Percentiles rank a stretch among this genome's conserved stretches.
Conservation (phyloP, 2,329 filamentous ascomycete species). For the Hypoxylon sp. region DNA sequence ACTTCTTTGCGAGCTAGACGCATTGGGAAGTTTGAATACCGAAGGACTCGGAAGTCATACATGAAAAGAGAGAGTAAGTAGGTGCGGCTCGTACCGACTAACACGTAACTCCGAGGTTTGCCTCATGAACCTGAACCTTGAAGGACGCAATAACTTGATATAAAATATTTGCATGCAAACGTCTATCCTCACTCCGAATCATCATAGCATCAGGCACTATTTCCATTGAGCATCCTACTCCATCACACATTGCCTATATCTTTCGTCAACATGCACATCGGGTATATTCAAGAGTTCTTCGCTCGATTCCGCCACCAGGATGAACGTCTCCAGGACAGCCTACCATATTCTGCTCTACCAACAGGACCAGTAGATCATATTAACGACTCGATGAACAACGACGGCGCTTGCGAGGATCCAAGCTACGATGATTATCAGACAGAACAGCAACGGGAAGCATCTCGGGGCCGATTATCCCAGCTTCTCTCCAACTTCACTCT, state of each 20-base stretch:
- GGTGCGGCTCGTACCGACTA: conserved; percentile 12
- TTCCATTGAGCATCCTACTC: not conserved
- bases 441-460: conserved; percentile 1
- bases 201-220: conserved; percentile 14
- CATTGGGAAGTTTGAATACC: conserved; percentile 19
- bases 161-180: conserved; percentile 7
- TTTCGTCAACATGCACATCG: conserved; percentile 27
- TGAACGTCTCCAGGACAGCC: conserved; percentile 24
- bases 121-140: not conserved
- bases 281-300: conserved; percentile 29
- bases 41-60: not conserved
- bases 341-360: conserved; percentile 42
- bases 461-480: conserved; percentile 42
- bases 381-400: conserved; percentile 2
- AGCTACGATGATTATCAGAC: conserved; percentile 5
- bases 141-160: conserved; percentile 15
- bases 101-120: conserved; percentile 1
- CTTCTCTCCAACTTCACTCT: conserved; percentile 77
- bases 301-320: conserved; percentile 4
- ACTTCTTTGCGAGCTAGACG: conserved; percentile 12
- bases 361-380: conserved; percentile 22
- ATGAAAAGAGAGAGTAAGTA: conserved; percentile 4
- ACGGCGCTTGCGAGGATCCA: conserved; percentile 10
- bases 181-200: conserved; percentile 17
- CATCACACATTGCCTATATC: conserved; percentile 4